These are phyloP conservation scores for Nemania sp. DNA, from an alignment of 2,329 filamentous ascomycete genomes.

Conservation along the genomic window DNA sequence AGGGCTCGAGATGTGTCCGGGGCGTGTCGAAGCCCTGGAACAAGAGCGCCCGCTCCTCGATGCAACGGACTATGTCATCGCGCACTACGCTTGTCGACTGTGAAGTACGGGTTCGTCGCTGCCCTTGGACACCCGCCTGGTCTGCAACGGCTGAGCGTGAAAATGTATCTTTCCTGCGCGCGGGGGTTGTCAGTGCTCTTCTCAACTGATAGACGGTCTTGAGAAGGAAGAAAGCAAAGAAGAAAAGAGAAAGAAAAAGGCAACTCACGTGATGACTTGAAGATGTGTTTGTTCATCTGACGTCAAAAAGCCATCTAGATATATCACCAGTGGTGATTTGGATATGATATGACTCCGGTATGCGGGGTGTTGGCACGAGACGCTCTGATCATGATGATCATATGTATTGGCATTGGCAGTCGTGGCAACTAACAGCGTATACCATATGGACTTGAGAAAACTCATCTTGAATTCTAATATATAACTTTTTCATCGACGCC, in stretches of 20 bases:
- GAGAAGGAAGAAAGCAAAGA: background rate
- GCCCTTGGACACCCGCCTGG: conserved; percentile 39
- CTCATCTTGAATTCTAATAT: conserved; percentile 21
- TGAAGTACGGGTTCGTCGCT: conserved; percentile 49
- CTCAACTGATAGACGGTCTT: background rate
- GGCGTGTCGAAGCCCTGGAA: conserved; percentile 51
- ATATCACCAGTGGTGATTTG: conserved; percentile 46
- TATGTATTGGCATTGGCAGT: conserved; percentile 29
- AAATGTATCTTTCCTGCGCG: conserved; percentile 48
- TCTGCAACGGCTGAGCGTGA: conserved; percentile 49
- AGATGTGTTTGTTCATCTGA: conserved; percentile 44
- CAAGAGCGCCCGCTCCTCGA: conserved; percentile 51
- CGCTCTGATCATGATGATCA: conserved; percentile 23
- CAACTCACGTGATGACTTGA: conserved; percentile 41
- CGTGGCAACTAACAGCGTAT: conserved; percentile 27
- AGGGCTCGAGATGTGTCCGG: conserved; percentile 48
- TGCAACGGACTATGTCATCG: conserved; percentile 50
- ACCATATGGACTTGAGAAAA: conserved; percentile 29
- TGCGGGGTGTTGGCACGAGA: conserved; percentile 40
- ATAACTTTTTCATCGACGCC: background rate
- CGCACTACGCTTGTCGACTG: conserved; percentile 51
- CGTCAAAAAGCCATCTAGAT: conserved; percentile 46
- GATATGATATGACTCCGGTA: conserved; percentile 43
- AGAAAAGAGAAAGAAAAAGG: background rate
- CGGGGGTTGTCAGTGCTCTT: conserved; percentile 14